phyloP scores from a whole-genome alignment of 1,284 basidiomycete species.

The Sparassis latifolia region DNA sequence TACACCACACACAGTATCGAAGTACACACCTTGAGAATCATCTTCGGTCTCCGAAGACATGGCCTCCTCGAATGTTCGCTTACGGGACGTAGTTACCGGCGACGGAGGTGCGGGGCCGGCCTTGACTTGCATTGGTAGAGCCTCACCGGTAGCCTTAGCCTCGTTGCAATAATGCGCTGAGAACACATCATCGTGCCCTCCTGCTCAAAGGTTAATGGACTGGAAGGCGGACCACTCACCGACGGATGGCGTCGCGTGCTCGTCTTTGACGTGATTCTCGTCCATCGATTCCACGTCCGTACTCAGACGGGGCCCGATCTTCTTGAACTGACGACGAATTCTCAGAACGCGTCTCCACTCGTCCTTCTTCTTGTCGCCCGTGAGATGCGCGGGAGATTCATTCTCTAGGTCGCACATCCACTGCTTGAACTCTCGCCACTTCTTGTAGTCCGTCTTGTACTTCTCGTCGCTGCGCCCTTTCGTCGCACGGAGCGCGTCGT shows the following conservation, averaged over 20 bases:
- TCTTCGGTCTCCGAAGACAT: conserved; percentile 19
- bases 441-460: conserved; percentile 11
- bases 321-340: conserved; percentile 1
- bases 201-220: too few relatives aligned
- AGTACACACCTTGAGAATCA: conserved; percentile 14
- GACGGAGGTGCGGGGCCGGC: background rate
- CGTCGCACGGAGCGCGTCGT: conserved; percentile 13
- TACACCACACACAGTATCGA: background rate
- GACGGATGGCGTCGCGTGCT: background rate
- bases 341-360: conserved; percentile 2
- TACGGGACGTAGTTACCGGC: background rate
- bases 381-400: background rate
- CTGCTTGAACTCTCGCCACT: conserved; percentile 15
- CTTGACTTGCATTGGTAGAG: background rate
- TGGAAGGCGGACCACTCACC: background rate
- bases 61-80: conserved; percentile 3
- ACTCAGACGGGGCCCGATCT: background rate
- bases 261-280: background rate
- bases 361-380: conserved; percentile 1
- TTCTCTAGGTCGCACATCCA: conserved; percentile 12
- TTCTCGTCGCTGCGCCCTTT: conserved; percentile 14
- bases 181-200: too few relatives aligned
- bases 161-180: too few relatives aligned
- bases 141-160: background rate
- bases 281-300: background rate